Percentiles rank a stretch among this genome's conserved stretches.
phyloP scores from a whole-genome alignment of 305 asterid genomes.

The Fraxinus dipetala region DNA sequence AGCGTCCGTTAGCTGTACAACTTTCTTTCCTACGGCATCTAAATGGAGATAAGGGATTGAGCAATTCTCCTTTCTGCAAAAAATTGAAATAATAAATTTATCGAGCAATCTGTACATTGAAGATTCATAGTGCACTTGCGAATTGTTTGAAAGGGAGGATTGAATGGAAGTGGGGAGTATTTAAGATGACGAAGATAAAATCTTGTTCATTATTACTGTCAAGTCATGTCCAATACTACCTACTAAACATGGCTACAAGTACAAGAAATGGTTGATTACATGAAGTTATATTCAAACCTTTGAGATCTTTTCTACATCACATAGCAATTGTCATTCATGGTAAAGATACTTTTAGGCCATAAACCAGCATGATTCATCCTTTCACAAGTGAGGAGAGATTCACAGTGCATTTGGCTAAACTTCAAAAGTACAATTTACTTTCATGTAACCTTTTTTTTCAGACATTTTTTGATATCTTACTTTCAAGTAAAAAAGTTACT shows the following conservation, averaged over 20 bases:
- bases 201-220: background rate
- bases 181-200: background rate
- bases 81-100: background rate
- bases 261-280: too few relatives aligned
- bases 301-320: background rate
- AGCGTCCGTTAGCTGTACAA: conserved; percentile 92
- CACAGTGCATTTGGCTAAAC: background rate
- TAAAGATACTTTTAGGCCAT: background rate
- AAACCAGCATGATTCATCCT: background rate
- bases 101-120: too few relatives aligned
- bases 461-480: background rate
- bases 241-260: background rate
- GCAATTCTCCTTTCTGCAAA: conserved; percentile 83
- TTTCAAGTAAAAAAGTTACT: background rate
- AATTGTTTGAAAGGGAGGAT: background rate
- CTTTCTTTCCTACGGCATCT: conserved; percentile 48
- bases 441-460: background rate
- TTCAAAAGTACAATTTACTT: background rate
- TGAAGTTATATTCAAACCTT: background rate
- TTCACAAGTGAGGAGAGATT: background rate
- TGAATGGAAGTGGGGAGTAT: background rate
- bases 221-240: background rate
- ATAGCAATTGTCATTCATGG: background rate
- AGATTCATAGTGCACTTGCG: background rate
- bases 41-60: conserved; percentile 43